Evolutionary conservation across 176 grass and related monocot genomes (phyloP).

Genomic region (Oryza officinalis): DNA sequence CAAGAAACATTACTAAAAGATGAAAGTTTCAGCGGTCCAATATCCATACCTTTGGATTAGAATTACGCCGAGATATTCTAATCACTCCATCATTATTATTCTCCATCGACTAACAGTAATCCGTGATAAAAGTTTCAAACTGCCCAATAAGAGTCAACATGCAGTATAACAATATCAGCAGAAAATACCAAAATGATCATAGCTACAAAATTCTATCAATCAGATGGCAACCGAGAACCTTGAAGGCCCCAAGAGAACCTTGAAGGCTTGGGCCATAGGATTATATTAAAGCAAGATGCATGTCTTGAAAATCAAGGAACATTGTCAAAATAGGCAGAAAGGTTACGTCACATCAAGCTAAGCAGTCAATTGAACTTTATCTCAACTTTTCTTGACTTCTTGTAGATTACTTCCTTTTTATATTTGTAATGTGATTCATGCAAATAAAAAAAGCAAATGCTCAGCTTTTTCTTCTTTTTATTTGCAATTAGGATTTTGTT

Average conservation of each 20-base stretch:
- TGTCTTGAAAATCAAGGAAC: not conserved
- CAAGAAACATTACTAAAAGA: not conserved
- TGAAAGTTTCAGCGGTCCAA: not conserved
- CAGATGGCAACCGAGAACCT: not conserved
- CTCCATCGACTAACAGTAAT: conserved; percentile 10
- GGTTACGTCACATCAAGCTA: not conserved
- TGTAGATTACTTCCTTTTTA: not conserved
- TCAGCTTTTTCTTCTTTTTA: not conserved
- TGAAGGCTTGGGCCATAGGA: not conserved
- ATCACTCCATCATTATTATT: conserved; percentile 15
- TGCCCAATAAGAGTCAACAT: not conserved
- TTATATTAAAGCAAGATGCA: not conserved
- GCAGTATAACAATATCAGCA: not conserved
- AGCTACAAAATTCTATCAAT: not conserved
- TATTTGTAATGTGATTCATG: not conserved
- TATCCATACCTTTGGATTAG: conserved; percentile 38
- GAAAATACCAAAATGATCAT: not conserved
- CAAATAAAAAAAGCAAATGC: not conserved
- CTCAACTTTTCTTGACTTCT: not conserved
- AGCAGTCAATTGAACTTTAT: not conserved
- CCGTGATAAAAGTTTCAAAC: not conserved
- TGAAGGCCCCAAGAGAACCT: too few species aligned
- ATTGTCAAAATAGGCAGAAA: not conserved
- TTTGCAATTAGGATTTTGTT: not conserved
- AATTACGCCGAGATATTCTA: not conserved